Conservation (phyloP, 116 monocot genomes). For the Posidonia oceanica region DNA sequence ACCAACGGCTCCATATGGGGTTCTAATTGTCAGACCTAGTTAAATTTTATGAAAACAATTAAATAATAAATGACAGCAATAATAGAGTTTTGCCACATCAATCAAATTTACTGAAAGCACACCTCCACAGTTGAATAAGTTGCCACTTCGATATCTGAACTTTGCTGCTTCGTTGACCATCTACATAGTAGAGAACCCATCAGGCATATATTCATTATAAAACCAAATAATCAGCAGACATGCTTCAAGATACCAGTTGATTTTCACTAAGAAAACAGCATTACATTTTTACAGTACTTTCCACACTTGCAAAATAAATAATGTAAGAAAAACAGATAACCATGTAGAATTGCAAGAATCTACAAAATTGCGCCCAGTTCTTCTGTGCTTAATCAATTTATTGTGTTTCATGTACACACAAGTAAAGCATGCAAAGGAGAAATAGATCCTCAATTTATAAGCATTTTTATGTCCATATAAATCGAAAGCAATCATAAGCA, state of each 20-base stretch:
- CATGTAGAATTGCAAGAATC: too few relatives aligned
- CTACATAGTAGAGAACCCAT: constrained; percentile 15
- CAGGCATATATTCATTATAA: neutral
- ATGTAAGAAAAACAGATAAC: neutral
- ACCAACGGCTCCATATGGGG: constrained; percentile 97
- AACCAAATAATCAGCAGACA: neutral
- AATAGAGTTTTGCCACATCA: neutral
- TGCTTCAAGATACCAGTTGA: neutral
- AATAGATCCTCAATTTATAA: too few relatives aligned
- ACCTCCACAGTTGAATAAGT: constrained; percentile 95
- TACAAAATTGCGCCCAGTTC: too few relatives aligned
- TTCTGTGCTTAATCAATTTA: too few relatives aligned
- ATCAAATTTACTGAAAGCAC: constrained; percentile 4
- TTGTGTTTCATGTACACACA: too few relatives aligned
- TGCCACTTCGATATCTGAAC: constrained; percentile 95
- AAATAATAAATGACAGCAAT: neutral
- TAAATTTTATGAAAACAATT: constrained; percentile 1
- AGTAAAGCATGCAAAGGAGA: too few relatives aligned
- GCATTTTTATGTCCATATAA: too few relatives aligned
- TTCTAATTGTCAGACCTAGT: constrained; percentile 82
- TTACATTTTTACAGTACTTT: neutral
- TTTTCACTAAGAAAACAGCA: neutral
- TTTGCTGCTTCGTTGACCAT: constrained; percentile 97
- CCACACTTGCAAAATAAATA: neutral
- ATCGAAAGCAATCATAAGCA: too few relatives aligned